Evolutionary conservation across 257 asterid species (phyloP).

Genomic region (Eucommia ulmoides): DNA sequence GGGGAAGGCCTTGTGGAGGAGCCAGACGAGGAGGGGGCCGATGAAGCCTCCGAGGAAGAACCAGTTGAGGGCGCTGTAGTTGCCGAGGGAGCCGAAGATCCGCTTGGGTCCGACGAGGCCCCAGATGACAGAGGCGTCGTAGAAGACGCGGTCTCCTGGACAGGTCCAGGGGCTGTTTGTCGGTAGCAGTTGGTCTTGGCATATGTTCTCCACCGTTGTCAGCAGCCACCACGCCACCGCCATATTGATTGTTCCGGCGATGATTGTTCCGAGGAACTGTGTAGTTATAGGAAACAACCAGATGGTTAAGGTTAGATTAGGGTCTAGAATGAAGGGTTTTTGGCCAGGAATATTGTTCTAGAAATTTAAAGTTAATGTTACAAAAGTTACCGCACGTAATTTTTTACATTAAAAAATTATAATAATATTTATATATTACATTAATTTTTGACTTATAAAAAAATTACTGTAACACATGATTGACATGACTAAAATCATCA

Average conservation of each 20-base stretch:
- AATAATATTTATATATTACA: too few relatives aligned
- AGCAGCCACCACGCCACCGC: slow-evolving; percentile 55
- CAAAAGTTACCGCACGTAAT: too few relatives aligned
- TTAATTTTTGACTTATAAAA: too few relatives aligned
- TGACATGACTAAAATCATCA: too few relatives aligned
- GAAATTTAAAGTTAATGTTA: too few relatives aligned
- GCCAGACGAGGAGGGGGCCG: slow-evolving; percentile 40
- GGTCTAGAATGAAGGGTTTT: too few relatives aligned
- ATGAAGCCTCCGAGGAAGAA: slow-evolving; percentile 42
- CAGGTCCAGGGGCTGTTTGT: slow-evolving; percentile 66
- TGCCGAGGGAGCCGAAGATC: slow-evolving; percentile 41
- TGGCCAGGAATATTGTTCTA: too few relatives aligned
- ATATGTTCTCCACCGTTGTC: slow-evolving; percentile 33
- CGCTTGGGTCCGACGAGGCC: slow-evolving; percentile 61
- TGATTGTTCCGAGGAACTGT: slow-evolving; percentile 47
- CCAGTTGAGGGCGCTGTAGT: slow-evolving; percentile 57
- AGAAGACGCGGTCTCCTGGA: slow-evolving; percentile 41
- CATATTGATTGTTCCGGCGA: slow-evolving; percentile 54
- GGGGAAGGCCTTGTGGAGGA: slow-evolving; percentile 34
- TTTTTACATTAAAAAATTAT: too few relatives aligned
- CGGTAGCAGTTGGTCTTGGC: slow-evolving; percentile 42
- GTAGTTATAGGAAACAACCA: neutral
- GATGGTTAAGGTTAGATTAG: neutral
- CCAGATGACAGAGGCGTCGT: slow-evolving; percentile 73
- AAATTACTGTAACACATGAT: too few relatives aligned